phyloP scores from a whole-genome alignment of 108 stramenopile species.

The Cyclostephanos tholiformis region DNA sequence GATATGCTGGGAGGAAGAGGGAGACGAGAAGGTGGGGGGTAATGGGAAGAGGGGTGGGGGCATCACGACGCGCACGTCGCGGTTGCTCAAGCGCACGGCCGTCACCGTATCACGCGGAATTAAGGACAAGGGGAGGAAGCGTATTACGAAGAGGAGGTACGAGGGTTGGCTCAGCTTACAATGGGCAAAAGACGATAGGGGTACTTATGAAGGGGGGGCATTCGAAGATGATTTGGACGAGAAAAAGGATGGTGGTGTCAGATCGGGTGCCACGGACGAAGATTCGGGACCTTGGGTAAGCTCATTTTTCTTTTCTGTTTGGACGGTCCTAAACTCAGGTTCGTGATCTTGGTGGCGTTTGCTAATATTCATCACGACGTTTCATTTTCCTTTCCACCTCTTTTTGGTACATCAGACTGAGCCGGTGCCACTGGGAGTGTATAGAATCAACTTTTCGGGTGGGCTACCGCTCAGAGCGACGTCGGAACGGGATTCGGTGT shows the following conservation, averaged over 20 bases:
- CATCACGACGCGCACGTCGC: constrained; percentile 8
- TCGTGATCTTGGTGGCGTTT: neutral
- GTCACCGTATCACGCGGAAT: constrained; percentile 21
- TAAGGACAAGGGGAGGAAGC: constrained; percentile 28
- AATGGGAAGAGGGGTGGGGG: neutral
- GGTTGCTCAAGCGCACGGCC: constrained; percentile 3
- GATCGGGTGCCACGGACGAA: constrained; percentile 20
- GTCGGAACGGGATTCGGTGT: constrained; percentile 38
- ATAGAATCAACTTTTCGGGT: constrained; percentile 32
- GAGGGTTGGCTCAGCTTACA: constrained; percentile 42
- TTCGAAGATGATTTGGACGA: constrained; percentile 2
- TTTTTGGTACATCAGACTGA: constrained; percentile 17
- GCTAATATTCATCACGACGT: neutral
- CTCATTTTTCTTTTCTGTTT: too few relatives aligned
- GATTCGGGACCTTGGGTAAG: constrained; percentile 47
- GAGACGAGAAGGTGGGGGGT: neutral
- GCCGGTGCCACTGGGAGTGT: constrained; percentile 45
- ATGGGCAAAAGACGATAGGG: constrained; percentile 34
- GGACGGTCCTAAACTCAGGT: neutral
- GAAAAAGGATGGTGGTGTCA: neutral
- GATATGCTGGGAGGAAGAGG: constrained; percentile 15
- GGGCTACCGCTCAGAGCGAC: constrained; percentile 42
- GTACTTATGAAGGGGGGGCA: neutral
- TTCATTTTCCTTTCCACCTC: neutral
- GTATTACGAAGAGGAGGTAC: neutral